Base-by-base conservation (phyloP, 2,329 filamentous ascomycete species). In the Gremmenia infestans region DNA sequence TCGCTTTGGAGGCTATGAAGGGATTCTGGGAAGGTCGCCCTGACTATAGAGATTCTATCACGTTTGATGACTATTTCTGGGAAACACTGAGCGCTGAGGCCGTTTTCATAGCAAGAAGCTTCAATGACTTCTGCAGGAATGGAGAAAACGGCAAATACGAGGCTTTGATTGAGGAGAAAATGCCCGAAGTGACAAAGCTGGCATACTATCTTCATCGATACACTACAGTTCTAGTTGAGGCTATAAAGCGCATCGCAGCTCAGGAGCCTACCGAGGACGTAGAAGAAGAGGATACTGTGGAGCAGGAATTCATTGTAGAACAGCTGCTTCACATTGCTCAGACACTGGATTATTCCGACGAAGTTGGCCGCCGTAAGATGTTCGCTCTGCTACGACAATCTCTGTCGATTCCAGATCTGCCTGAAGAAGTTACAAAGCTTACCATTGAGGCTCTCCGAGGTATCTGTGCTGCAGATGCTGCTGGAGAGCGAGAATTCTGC, bases 321-420 rank as follows among this genome's bases (percentile, higher is more conserved):
- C 95, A 99, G 69, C 79, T 99, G 55, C 83, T 99, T 37, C 88
- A 97, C 65, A 96, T 99, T 68, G 89, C 91, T 5, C 80, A 92
- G 57, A 95, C 90, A 1, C 81, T 97, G 50, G 94, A 99, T 72
- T 99, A 97, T 72, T 92, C 90, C n/a, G 94, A 99, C 68, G 94
- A 97, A 72, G 89, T 96, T 60, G 94, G 94, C 50, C 84, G 94
- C 62, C 82, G 93, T 56, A 96, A 96, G 75, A 97, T 99, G 91
- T 97, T 96, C 70, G 85, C 89, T 17, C 80, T 97, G 36, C 81
- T 97, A 57, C 83, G 94, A 54, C 90, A 96, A 70, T 87, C 88
- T 1, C 77, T 99, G 15, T 91, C 91, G 0, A 86, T 92, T 52
- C 84, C 92, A 3, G 89, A 95, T 64, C 79, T 99, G 2, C 92